These are phyloP conservation scores for Agrocybe pediades DNA, from an alignment of 768 basidiomycete genomes.

Conservation along the genomic window DNA sequence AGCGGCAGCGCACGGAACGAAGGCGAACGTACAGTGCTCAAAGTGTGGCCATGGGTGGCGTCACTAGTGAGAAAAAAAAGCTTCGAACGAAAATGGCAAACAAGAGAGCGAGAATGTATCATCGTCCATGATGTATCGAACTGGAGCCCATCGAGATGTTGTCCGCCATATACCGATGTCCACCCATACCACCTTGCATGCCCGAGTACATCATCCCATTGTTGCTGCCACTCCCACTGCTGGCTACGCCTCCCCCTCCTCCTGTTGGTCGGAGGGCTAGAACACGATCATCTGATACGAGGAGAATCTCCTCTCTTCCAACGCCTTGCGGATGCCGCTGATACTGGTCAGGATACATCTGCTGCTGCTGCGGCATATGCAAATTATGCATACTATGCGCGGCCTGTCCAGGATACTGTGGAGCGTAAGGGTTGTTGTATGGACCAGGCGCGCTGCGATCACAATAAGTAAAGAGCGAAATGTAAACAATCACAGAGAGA, in stretches of 20 bases:
- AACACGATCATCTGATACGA: slow-evolving; percentile 88
- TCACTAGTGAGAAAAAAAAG: no score
- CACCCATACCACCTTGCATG: slow-evolving; percentile 9
- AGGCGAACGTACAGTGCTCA: not conserved
- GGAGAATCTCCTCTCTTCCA: slow-evolving; percentile 82
- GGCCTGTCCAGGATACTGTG: slow-evolving; percentile 11
- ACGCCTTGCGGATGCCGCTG: slow-evolving; percentile 48
- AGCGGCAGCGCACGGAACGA: not conserved
- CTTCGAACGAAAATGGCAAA: not conserved
- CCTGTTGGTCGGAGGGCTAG: slow-evolving; percentile 66
- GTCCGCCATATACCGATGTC: slow-evolving; percentile 43
- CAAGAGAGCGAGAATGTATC: not conserved
- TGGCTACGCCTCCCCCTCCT: slow-evolving; percentile 18
- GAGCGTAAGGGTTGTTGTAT: slow-evolving; percentile 18
- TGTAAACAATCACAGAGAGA: not conserved
- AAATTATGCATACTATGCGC: not conserved
- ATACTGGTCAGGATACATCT: slow-evolving; percentile 42
- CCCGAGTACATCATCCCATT: slow-evolving; percentile 6
- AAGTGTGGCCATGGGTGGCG: not conserved
- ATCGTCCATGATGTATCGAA: slow-evolving; percentile 38
- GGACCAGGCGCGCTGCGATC: slow-evolving; percentile 11
- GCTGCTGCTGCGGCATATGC: slow-evolving; percentile 3
- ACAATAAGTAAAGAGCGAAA: not conserved
- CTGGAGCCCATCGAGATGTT: slow-evolving; percentile 38
- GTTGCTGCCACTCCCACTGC: not conserved